Evolutionary conservation across 2,329 filamentous ascomycete genomes (phyloP), one percentile per base, ranked within the genome.

Genomic region (Rasamsonia emersonii): DNA sequence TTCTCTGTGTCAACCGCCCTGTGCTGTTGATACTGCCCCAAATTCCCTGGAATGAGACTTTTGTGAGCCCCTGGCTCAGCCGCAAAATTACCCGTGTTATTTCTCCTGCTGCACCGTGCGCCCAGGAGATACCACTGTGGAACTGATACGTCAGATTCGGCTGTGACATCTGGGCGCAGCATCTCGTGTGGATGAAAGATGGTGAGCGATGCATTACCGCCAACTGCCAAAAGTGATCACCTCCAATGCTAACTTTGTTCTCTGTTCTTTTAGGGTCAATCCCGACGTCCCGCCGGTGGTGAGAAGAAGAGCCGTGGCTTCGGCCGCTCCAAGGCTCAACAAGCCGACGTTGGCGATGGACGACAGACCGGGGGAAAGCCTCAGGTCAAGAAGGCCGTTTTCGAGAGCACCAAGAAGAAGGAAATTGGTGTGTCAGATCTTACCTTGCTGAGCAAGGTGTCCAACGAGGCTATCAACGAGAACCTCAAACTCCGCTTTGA

Each of bases 401-500:
- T 93, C 64, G 91, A 98, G 60, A 85, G 79, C 39, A 84, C 80
- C 45, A 96, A 96, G 74, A 98, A 96, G 79, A 96, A 94, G 75
- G 88, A 98, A 64, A 91, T 98, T 49, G 91, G 91, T 45, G 91
- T 98, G 33, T 95, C 91, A 34, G 91, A 98, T 70, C 73, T 98
- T 58, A 98, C 91, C 3, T 71, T 98, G 51, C 82, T 98, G 56
- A 95, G 88, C 71, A 96, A 96, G 64, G 93, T 98, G 44, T 94
- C 88, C 45, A 96, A 98, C 62, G 91, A 98, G 62, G 88, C 89
- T 40, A 98, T 98, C 70, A 98, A 98, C 67, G 91, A 96, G 36
- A 98, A 98, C 61, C 61, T 98, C 60, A 94, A 95, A 72, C 93
- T 96, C 69, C 79, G 91, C 41, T 98, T 98, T 62, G 86, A 96